Base-by-base conservation (phyloP, 2,329 filamentous ascomycete species). In the Cercospora sp. region DNA sequence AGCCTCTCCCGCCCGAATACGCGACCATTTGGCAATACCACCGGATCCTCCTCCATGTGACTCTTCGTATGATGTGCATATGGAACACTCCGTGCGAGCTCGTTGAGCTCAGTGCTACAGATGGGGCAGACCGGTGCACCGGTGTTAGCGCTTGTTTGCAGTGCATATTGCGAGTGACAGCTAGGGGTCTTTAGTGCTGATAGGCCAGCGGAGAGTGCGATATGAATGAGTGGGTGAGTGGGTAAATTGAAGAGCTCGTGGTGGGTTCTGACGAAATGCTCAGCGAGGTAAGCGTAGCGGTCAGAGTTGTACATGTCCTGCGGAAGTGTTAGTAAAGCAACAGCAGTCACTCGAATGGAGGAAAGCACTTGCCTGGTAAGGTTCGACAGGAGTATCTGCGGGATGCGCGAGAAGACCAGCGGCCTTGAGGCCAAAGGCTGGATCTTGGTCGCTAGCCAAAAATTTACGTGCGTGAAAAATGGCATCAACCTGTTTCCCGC, bases 11-110 rank as follows among this genome's bases (percentile, higher is more conserved):
- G 86, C 20, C 94, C 92, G 77, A 97, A 97, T 9, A 96, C 91
- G 63, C 92, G 86, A 1, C 91, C 90, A 78, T 96, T 97, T 26
- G 95, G 95, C 65, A 99, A 81, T 53, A 98, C 86, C 20, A 96
- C 86, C 0, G 95, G 87, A 77, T 98, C 94, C 57, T 88, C 89
- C 77, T 97, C 94, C 31, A 98, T 92, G 69, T 93, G 91, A 77
- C 93, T 97, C 84, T 96, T 96, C 31, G 91, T 94, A 79, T 99
- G 95, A 76, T 97, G 91, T 2, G 95, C 95, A 75, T 98, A 98
- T 0, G 95, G 95, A 55, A 99, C 91, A 74, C 90, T 90, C 62
- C 90, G 86, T 1, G 95, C 94, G 36, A 99, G 86, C 75, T 94
- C 91, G 79, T 98, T 98, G 65, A 99, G 87, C 80, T 99, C 95